phyloP scores from a whole-genome alignment of 192 early-diverging fungal genomes.

The Phlyctochytrium planicorne region DNA sequence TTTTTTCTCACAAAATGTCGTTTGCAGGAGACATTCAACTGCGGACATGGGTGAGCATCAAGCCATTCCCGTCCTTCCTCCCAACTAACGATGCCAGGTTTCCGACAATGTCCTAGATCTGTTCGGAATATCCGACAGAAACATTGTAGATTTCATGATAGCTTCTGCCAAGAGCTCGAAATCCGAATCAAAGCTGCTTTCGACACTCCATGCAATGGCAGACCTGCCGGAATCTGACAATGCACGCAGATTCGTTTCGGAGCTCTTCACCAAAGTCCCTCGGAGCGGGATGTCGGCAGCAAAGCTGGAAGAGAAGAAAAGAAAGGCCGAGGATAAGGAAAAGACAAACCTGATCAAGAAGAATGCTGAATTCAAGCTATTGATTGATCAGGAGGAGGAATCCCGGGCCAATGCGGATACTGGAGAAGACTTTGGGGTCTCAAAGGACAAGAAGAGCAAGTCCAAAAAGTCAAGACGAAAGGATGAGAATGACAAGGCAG shows the following conservation, averaged over 20 bases:
- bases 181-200: conserved; percentile 49
- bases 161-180: conserved; percentile 64
- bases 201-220: conserved; percentile 49
- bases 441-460: conserved; percentile 22
- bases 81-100: too few species aligned
- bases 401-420: conserved; percentile 13
- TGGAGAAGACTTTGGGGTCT: conserved; percentile 25
- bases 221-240: conserved; percentile 60
- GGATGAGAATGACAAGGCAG: conserved; percentile 33
- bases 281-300: conserved; percentile 13
- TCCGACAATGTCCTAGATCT: conserved; percentile 67
- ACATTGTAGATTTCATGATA: conserved; percentile 69
- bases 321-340: conserved; percentile 26
- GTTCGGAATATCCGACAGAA: conserved; percentile 65
- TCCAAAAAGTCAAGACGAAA: conserved; percentile 17
- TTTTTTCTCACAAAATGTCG: background rate
- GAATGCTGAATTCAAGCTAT: conserved; percentile 38
- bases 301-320: background rate
- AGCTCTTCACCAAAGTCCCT: conserved; percentile 63
- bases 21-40: background rate
- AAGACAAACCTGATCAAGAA: conserved; percentile 30
- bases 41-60: conserved; percentile 9
- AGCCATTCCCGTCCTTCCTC: background rate
- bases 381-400: conserved; percentile 20
- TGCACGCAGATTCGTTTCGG: conserved; percentile 60